phyloP scores from a whole-genome alignment of 2,329 filamentous ascomycete species.

The Trichoderma citrinoviride region DNA sequence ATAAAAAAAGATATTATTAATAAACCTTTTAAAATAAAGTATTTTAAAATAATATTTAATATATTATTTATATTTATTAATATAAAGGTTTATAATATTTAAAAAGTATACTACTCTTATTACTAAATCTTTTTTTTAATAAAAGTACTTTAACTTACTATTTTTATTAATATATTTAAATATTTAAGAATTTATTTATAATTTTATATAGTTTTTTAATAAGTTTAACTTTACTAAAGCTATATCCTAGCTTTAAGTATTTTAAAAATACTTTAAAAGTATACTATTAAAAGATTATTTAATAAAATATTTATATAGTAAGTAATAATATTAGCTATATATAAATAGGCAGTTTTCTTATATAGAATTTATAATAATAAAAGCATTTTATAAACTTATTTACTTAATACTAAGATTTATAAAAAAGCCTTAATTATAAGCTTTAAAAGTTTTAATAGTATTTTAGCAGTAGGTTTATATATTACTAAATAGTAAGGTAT shows the following conservation, averaged over 20 bases:
- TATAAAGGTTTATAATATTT: too few relatives aligned
- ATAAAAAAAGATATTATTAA: neutral
- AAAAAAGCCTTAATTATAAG: neutral
- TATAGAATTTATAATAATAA: too few relatives aligned
- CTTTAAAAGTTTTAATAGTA: too few relatives aligned
- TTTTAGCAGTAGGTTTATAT: too few relatives aligned
- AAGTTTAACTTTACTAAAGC: neutral
- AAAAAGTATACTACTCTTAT: neutral
- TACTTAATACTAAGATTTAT: neutral
- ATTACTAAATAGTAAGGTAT: too few relatives aligned
- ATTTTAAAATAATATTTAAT: too few relatives aligned
- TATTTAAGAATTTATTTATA: neutral
- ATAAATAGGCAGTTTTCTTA: neutral
- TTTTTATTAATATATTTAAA: neutral
- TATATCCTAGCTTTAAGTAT: neutral
- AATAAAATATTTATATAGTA: neutral
- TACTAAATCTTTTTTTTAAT: neutral
- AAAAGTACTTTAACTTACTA: neutral
- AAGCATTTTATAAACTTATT: too few relatives aligned
- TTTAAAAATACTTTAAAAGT: neutral
- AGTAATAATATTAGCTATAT: slow-evolving; percentile 1
- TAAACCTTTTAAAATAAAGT: neutral
- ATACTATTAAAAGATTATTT: neutral
- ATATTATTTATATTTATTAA: too few relatives aligned
- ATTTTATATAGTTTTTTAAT: neutral